Evolutionary conservation across 2,329 filamentous ascomycete species (phyloP), one percentile per base, ranked within the genome.

Genomic region (Metarhizium guizhouense): DNA sequence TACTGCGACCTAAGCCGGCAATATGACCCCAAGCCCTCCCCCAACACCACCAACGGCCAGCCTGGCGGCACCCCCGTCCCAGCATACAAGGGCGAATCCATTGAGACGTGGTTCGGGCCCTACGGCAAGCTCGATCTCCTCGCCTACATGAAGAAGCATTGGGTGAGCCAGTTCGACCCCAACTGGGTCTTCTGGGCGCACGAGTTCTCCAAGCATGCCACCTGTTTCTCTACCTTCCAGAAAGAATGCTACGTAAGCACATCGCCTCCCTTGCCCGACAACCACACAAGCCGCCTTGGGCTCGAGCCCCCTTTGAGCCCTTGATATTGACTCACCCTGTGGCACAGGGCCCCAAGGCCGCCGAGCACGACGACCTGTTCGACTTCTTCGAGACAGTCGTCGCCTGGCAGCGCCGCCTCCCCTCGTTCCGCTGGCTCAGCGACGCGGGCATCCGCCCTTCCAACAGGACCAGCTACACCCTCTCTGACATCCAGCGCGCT

Each of bases 201-300:
- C 71, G 83, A 87, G 65, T 86, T 84, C 72, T 78, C 74, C 70
- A 87, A 87, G 73, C 83, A 86, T 68, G 84, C 77, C 3, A 87
- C 84, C 14, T 88, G 84, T 74, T 87, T 73, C 73, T 82, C 77
- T 50, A 85, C 79, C 58, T 87, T 87, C 64, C 82, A 86, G 63
- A 69, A 75, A 6, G 76, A 80, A 34, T 88, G 85, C 76, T 87
- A 85, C 67, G 66, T 68, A 62, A 32, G 64, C 25, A 25, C 25
- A 25, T 25, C 25, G 25, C 25, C 25, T 25, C 25, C 25, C 25
- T 25, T 25, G 25, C 25, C 4, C 25, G 25, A 25, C 32, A 8
- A 34, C 32, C 32, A 34, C 32, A 34, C 32, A 11, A 34, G 32
- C 32, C 32, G 32, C 32, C 32, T 34, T 34, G 32, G 7, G 10